phyloP scores from a whole-genome alignment of 257 asterid genomes.

The Eustoma russellianum region DNA sequence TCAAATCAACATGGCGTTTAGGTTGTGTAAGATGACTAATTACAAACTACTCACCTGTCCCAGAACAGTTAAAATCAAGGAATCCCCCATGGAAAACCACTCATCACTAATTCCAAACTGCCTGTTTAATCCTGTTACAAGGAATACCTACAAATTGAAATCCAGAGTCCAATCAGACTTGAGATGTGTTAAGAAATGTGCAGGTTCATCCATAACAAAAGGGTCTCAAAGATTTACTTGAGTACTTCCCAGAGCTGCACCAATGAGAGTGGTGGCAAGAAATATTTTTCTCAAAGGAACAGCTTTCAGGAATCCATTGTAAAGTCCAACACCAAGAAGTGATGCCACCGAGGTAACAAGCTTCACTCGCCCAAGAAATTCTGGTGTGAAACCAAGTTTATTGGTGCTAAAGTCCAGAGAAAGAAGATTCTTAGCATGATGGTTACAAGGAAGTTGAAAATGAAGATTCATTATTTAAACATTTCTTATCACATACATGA shows the following conservation, averaged over 20 bases:
- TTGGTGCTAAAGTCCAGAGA: conserved; percentile 54
- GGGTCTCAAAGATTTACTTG: conserved; percentile 35
- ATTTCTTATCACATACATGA: conserved; percentile 54
- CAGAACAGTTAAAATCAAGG: conserved; percentile 84
- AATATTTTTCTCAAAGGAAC: conserved; percentile 79
- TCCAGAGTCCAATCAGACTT: background rate
- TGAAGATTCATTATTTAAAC: conserved; percentile 1
- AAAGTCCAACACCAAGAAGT: conserved; percentile 81
- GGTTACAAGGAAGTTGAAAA: conserved; percentile 5
- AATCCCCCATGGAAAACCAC: conserved; percentile 97
- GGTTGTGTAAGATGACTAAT: too few species aligned
- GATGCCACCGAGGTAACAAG: conserved; percentile 91
- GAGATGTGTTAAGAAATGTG: too few species aligned
- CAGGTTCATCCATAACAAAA: background rate
- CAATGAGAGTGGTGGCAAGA: conserved; percentile 57
- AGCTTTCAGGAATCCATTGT: conserved; percentile 73
- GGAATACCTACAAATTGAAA: conserved; percentile 51
- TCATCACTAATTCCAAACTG: conserved; percentile 75
- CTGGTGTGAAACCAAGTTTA: conserved; percentile 85
- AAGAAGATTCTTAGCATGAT: conserved; percentile 9
- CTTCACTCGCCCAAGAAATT: conserved; percentile 96
- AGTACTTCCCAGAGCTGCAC: conserved; percentile 84
- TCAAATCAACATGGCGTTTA: too few species aligned
- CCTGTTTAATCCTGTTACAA: conserved; percentile 81
- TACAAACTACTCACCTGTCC: conserved; percentile 48